Conservation (phyloP, 1,139 yeast genomes). For the Saccharomycopsis hybrid region DNA sequence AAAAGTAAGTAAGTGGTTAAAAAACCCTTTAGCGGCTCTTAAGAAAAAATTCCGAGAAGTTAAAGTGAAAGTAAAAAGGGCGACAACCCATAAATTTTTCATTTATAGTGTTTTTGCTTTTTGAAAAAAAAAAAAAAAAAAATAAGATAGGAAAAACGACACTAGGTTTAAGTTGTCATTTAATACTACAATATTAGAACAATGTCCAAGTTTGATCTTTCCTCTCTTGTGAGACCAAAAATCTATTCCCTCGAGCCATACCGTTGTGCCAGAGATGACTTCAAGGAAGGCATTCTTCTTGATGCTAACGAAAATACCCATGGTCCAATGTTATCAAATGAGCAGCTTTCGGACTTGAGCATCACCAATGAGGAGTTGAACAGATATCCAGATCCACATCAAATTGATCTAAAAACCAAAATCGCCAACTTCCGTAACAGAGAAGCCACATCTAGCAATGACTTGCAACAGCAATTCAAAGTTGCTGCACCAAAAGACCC, state of each 20-base stretch:
- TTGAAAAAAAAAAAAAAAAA: too few species aligned
- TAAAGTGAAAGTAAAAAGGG: too few species aligned
- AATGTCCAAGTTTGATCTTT: constrained; percentile 39
- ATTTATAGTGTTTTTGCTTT: too few species aligned
- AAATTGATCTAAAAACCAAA: constrained; percentile 65
- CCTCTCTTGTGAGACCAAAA: constrained; percentile 72
- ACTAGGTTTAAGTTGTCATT: too few species aligned
- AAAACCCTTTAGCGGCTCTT: too few species aligned
- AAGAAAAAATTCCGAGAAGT: too few species aligned
- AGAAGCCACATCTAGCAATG: constrained; percentile 31
- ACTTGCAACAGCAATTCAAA: constrained; percentile 21
- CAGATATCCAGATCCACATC: constrained; percentile 97
- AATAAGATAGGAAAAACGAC: too few species aligned
- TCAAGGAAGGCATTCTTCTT: constrained; percentile 73
- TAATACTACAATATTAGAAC: too few species aligned
- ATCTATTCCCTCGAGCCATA: constrained; percentile 78
- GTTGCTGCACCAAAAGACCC: too few species aligned
- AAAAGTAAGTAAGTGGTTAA: too few species aligned
- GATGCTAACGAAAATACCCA: constrained; percentile 97
- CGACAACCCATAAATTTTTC: too few species aligned
- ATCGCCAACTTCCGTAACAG: constrained; percentile 65
- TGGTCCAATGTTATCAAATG: constrained; percentile 66
- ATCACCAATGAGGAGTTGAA: constrained; percentile 47
- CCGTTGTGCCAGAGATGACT: constrained; percentile 93
- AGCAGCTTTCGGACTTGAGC: neutral